Conservation (phyloP, 495 filamentous ascomycete genomes). For the Penicillium subrubescens region DNA sequence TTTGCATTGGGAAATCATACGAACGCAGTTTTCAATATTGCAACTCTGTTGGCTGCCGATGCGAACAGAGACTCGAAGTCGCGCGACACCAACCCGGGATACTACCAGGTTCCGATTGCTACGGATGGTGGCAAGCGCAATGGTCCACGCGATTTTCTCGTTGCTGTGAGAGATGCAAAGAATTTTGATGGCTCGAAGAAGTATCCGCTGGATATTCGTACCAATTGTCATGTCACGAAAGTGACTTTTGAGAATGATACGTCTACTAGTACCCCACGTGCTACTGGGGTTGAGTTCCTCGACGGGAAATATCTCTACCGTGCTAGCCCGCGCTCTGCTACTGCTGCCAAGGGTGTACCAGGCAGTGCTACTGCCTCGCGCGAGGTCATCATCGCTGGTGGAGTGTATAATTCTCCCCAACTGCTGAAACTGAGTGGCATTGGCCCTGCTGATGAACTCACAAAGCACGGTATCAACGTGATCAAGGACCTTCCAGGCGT, state of each 20-base stretch:
- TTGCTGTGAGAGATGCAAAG: conserved; percentile 50
- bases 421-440: conserved; percentile 67
- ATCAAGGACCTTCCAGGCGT: conserved; percentile 62
- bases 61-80: conserved; percentile 48
- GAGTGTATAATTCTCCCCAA: conserved; percentile 63
- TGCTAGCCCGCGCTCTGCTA: conserved; percentile 49
- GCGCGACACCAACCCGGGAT: conserved; percentile 43
- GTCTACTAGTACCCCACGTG: conserved; percentile 44
- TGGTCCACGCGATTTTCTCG: conserved; percentile 55
- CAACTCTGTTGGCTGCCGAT: conserved; percentile 51
- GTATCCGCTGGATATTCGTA: conserved; percentile 60
- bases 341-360: conserved; percentile 36
- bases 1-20: conserved; percentile 50
- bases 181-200: conserved; percentile 54
- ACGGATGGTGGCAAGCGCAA: conserved; percentile 51
- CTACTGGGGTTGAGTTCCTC: conserved; percentile 65
- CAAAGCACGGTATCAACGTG: conserved; percentile 50
- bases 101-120: conserved; percentile 57
- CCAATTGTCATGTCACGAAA: conserved; percentile 63
- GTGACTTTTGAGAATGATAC: conserved; percentile 51
- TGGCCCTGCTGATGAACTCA: conserved; percentile 55
- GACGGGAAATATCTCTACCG: conserved; percentile 60
- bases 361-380: conserved; percentile 51
- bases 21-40: conserved; percentile 40
- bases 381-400: conserved; percentile 63